These are phyloP conservation scores for Fistulinella prunicolor DNA, from an alignment of 768 basidiomycete species.

Conservation along the genomic window DNA sequence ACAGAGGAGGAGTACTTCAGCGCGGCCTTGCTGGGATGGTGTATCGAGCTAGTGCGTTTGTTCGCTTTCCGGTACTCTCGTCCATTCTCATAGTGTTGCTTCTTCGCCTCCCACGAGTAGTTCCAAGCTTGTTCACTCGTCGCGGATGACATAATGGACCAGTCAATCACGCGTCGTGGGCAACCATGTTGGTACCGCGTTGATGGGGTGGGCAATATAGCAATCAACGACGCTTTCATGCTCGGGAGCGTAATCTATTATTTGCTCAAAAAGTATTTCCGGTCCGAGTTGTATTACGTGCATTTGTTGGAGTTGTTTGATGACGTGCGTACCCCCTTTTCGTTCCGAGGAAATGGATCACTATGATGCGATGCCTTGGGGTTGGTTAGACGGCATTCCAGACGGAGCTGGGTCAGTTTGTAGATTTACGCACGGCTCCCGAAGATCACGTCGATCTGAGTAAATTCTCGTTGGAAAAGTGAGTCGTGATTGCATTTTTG, in stretches of 20 bases:
- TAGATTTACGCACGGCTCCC: constrained; percentile 94
- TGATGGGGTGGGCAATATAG: constrained; percentile 63
- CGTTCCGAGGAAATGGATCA: too few relatives aligned
- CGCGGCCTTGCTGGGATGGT: background rate
- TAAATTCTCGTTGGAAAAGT: constrained; percentile 86
- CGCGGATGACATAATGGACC: constrained; percentile 97
- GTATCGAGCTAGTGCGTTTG: background rate
- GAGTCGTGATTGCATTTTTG: constrained; percentile 20
- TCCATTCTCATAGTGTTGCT: background rate
- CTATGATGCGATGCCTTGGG: background rate
- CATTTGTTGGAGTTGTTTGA: constrained; percentile 91
- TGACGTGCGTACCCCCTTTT: constrained; percentile 56
- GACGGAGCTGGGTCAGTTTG: constrained; percentile 95
- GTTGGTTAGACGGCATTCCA: constrained; percentile 60
- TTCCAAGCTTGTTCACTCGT: constrained; percentile 63
- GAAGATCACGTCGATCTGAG: constrained; percentile 83
- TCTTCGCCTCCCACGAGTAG: background rate
- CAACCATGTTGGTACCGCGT: constrained; percentile 94
- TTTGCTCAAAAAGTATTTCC: constrained; percentile 86
- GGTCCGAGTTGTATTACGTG: constrained; percentile 75
- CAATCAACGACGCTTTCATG: constrained; percentile 97
- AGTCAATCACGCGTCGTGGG: constrained; percentile 86
- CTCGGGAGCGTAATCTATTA: constrained; percentile 92
- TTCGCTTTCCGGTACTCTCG: background rate
- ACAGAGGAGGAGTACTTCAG: background rate